phyloP scores from a whole-genome alignment of 495 filamentous ascomycete genomes.

The Hypomontagnella monticulosa region DNA sequence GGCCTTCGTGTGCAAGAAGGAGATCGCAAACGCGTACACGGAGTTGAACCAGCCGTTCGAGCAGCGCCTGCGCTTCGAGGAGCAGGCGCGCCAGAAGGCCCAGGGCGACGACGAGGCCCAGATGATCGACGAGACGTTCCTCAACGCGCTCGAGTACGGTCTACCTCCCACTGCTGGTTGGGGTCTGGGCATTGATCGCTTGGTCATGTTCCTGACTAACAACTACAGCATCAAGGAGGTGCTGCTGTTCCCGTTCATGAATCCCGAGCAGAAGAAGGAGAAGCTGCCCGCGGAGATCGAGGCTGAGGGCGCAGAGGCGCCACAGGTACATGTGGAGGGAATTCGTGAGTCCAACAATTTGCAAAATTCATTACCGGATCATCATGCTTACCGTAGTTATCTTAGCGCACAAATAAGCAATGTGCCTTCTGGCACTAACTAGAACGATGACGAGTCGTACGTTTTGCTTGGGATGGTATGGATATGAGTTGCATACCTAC shows the following conservation, averaged over 20 bases:
- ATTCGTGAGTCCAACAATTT: constrained; percentile 23
- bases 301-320: constrained; percentile 24
- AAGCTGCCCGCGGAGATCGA: constrained; percentile 3
- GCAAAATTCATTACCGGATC: neutral
- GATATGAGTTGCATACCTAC: neutral
- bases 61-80: constrained; percentile 92
- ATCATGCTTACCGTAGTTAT: neutral
- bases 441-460: too few species aligned
- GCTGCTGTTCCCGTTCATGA: constrained; percentile 81
- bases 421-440: neutral
- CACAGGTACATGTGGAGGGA: constrained; percentile 30
- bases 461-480: constrained; percentile 3
- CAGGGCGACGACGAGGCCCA: constrained; percentile 98
- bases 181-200: constrained; percentile 96
- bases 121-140: constrained; percentile 92
- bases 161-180: constrained; percentile 95
- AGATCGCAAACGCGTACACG: constrained; percentile 96
- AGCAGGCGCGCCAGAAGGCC: constrained; percentile 94
- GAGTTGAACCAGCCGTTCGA: constrained; percentile 98
- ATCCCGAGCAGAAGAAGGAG: constrained; percentile 43
- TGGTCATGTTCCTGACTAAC: constrained; percentile 98
- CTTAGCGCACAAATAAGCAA: constrained; percentile 34
- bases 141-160: constrained; percentile 80
- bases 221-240: constrained; percentile 97
- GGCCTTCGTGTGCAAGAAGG: constrained; percentile 97